Conservation (phyloP, 169 alveolate genomes). For the Perkinsus olseni region DNA sequence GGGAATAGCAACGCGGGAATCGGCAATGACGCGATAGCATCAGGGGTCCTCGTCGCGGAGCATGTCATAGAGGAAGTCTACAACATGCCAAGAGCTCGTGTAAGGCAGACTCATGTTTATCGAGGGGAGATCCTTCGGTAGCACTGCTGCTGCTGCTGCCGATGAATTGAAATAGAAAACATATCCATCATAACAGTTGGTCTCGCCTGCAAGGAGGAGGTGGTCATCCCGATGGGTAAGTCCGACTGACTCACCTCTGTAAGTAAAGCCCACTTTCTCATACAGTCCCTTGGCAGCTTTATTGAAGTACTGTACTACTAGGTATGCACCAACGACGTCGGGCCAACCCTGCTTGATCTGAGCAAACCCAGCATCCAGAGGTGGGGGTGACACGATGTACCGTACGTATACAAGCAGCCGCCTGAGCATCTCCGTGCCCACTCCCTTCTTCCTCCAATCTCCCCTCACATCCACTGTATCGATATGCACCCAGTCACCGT, state of each 20-base stretch:
- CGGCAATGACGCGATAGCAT: too few relatives aligned
- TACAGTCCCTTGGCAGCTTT: background rate
- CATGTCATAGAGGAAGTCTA: too few relatives aligned
- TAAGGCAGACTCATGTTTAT: too few relatives aligned
- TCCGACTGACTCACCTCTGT: background rate
- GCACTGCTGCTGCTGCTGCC: too few relatives aligned
- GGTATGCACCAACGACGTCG: background rate
- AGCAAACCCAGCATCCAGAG: background rate
- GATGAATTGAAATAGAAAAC: too few relatives aligned
- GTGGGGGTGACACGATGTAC: background rate
- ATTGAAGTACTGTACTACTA: background rate
- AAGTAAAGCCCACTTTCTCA: background rate
- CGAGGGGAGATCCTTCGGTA: too few relatives aligned
- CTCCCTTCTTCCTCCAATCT: background rate
- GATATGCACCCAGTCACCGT: background rate
- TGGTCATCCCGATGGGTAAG: background rate
- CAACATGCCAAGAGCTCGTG: too few relatives aligned
- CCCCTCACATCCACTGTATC: background rate
- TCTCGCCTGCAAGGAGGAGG: background rate
- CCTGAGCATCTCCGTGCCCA: background rate
- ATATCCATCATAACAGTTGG: background rate
- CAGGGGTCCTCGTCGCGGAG: too few relatives aligned
- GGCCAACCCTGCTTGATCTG: background rate
- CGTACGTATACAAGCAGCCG: background rate
- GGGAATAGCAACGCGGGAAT: too few relatives aligned